Percentiles rank a stretch among this genome's conserved stretches.
These are phyloP conservation scores for Diplodia corticola DNA, from an alignment of 2,329 filamentous ascomycete species.

Conservation along the genomic window DNA sequence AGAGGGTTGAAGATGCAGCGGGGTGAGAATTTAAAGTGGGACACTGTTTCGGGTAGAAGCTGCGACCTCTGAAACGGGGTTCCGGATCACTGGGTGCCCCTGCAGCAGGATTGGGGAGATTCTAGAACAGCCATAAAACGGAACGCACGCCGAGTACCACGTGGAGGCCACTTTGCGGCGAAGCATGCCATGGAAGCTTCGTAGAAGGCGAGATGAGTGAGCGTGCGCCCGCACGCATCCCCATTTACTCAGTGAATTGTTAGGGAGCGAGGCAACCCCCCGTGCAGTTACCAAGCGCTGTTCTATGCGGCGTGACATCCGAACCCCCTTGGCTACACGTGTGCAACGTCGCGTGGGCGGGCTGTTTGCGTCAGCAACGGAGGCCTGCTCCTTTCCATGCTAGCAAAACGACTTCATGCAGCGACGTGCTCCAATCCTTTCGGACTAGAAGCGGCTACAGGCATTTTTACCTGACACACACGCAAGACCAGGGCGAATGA, in stretches of 20 bases:
- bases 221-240: not conserved
- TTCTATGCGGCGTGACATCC: not conserved
- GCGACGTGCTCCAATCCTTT: not conserved
- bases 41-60: conserved; percentile 18
- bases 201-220: not conserved
- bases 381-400: not conserved
- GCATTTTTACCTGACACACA: not conserved
- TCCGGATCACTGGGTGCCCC: conserved; percentile 14
- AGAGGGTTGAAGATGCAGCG: not conserved
- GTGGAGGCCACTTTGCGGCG: not conserved
- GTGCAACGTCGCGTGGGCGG: not conserved
- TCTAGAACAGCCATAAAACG: conserved; percentile 14
- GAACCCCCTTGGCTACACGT: conserved; percentile 1
- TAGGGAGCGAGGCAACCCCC: not conserved
- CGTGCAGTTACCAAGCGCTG: not conserved
- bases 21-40: conserved; percentile 16
- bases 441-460: not conserved
- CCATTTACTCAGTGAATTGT: not conserved
- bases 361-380: conserved; percentile 3
- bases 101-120: not conserved
- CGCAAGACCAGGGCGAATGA: not conserved
- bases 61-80: not conserved
- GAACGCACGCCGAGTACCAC: not conserved
- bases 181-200: not conserved
- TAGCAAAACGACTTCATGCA: not conserved